A percentile compares a stretch with the other conserved stretches of the same genome.
Conservation (phyloP, 148 eudicot species). For the Silene latifolia region DNA sequence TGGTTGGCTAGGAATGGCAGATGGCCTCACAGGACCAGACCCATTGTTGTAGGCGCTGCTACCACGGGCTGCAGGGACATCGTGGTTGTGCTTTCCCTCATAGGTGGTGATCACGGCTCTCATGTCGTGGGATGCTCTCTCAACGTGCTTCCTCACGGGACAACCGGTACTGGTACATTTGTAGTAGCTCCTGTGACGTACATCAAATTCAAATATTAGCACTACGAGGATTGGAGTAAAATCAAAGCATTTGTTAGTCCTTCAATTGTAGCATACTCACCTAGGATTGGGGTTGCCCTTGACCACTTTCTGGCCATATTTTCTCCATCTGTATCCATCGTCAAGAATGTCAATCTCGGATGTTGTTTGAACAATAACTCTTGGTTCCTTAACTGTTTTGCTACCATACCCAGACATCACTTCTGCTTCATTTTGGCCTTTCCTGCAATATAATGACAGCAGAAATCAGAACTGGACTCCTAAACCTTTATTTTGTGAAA, state of each 20-base stretch:
- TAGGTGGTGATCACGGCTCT: conserved; percentile 71
- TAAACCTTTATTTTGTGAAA: no score
- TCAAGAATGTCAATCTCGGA: conserved; percentile 78
- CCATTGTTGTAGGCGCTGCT: conserved; percentile 43
- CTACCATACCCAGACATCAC: conserved; percentile 56
- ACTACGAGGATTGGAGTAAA: background rate
- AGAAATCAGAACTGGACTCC: no score
- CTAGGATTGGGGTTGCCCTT: conserved; percentile 87
- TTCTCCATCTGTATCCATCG: conserved; percentile 77
- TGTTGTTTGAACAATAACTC: conserved; percentile 76
- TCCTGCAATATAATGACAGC: conserved; percentile 36
- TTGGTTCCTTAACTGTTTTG: conserved; percentile 63
- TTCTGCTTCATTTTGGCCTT: conserved; percentile 63
- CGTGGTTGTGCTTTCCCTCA: conserved; percentile 82
- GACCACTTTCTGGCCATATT: conserved; percentile 83
- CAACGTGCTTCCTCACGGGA: conserved; percentile 76
- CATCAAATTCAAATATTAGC: background rate
- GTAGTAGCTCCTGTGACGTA: conserved; percentile 65
- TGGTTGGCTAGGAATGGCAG: conserved; percentile 29
- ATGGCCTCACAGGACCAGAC: conserved; percentile 49
- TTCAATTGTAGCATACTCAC: conserved; percentile 18
- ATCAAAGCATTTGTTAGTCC: background rate
- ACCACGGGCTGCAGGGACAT: conserved; percentile 73
- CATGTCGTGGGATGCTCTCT: conserved; percentile 61
- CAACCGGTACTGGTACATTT: conserved; percentile 66